phyloP scores from a whole-genome alignment of 1,284 basidiomycete genomes.

The Pyrrhoderma lamaoense region DNA sequence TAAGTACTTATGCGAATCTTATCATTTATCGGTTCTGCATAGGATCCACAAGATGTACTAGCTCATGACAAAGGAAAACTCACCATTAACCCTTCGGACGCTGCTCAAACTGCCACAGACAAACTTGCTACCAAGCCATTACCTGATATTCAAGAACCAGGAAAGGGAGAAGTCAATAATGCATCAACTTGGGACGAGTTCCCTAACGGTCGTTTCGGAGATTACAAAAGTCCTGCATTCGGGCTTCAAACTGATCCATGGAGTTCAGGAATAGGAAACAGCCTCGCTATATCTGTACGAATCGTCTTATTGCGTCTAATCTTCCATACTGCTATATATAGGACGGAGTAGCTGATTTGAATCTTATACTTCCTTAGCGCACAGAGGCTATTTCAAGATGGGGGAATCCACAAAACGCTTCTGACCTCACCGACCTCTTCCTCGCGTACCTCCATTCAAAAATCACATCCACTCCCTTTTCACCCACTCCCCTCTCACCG shows the following conservation, averaged over 20 bases:
- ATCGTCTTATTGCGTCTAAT: background rate
- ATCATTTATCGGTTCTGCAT: background rate
- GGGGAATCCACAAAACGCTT: constrained; percentile 66
- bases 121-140: constrained; percentile 35
- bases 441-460: constrained; percentile 68
- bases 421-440: constrained; percentile 79
- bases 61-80: constrained; percentile 31
- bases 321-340: background rate
- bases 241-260: constrained; percentile 67
- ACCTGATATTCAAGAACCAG: constrained; percentile 43
- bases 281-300: constrained; percentile 46
- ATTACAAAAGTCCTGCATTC: constrained; percentile 93
- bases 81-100: constrained; percentile 53
- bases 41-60: constrained; percentile 18
- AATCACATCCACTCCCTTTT: constrained; percentile 83
- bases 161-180: constrained; percentile 66
- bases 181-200: constrained; percentile 94
- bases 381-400: constrained; percentile 68
- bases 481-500: constrained; percentile 72
- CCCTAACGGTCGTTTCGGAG: constrained; percentile 98
- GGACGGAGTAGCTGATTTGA: background rate
- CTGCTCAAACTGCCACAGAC: constrained; percentile 48
- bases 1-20: background rate
- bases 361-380: constrained; percentile 40
- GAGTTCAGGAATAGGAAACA: constrained; percentile 36